These are phyloP conservation scores for Kwoniella europaea DNA, from an alignment of 768 basidiomycete genomes.

Conservation along the genomic window DNA sequence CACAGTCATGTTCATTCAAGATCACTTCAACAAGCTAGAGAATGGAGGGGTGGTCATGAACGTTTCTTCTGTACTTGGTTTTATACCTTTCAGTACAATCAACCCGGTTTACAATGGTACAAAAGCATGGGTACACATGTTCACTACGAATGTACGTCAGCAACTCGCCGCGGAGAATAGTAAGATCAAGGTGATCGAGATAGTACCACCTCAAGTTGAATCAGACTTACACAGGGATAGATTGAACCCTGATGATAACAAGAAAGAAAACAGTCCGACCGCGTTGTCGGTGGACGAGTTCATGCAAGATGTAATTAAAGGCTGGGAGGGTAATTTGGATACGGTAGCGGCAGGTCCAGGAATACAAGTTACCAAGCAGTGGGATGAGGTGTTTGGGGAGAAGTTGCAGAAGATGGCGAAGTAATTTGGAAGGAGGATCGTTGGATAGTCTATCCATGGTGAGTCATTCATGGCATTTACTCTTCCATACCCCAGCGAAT, in stretches of 20 bases:
- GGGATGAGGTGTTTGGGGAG: constrained; percentile 34
- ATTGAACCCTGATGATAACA: constrained; percentile 43
- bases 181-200: constrained; percentile 41
- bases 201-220: constrained; percentile 39
- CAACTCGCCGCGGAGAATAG: constrained; percentile 24
- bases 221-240: constrained; percentile 41
- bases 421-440: background rate
- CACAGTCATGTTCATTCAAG: constrained; percentile 26
- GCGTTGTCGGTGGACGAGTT: constrained; percentile 42
- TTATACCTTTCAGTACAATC: constrained; percentile 38
- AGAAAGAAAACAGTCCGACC: constrained; percentile 18
- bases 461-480: no score
- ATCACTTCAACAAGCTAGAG: constrained; percentile 29
- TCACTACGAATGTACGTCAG: constrained; percentile 36
- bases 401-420: constrained; percentile 34
- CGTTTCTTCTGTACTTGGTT: constrained; percentile 39
- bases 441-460: no score
- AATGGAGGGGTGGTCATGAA: constrained; percentile 45
- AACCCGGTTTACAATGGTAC: constrained; percentile 44
- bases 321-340: constrained; percentile 39
- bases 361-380: constrained; percentile 23
- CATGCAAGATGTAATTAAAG: constrained; percentile 40
- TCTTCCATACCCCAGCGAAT: no score
- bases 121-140: constrained; percentile 37
- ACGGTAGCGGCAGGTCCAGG: constrained; percentile 34